Evolutionary conservation across 371 early-diverging fungal genomes (phyloP).

Genomic region (Blyttiomyces sp.): DNA sequence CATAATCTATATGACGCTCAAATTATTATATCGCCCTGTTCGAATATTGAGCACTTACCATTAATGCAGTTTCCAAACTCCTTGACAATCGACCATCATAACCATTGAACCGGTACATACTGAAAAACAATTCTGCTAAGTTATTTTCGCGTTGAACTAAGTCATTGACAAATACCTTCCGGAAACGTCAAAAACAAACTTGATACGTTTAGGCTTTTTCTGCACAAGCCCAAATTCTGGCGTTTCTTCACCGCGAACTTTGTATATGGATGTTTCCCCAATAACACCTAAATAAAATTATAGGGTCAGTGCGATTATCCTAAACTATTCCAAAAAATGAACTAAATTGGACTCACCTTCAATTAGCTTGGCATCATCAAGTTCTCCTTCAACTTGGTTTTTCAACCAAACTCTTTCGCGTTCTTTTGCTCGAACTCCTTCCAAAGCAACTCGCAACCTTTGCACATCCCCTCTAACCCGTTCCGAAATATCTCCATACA

Average conservation of each 20-base stretch:
- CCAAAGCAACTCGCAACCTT: slow-evolving; percentile 69
- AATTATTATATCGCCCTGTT: no score
- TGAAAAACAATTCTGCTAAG: no score
- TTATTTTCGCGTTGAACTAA: no score
- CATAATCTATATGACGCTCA: no score
- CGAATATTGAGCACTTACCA: no score
- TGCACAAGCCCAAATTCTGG: slow-evolving; percentile 60
- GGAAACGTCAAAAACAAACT: slow-evolving; percentile 72
- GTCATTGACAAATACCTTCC: no score
- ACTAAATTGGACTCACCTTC: slow-evolving; percentile 6
- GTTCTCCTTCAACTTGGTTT: slow-evolving; percentile 76
- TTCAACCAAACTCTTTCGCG: slow-evolving; percentile 82
- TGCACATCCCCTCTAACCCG: slow-evolving; percentile 56
- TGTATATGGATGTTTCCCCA: slow-evolving; percentile 77
- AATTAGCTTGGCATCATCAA: slow-evolving; percentile 74
- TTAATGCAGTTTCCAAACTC: slow-evolving; percentile 35
- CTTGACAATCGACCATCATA: slow-evolving; percentile 38
- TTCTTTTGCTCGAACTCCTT: slow-evolving; percentile 71
- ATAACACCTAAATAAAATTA: slow-evolving; percentile 79
- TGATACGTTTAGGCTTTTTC: slow-evolving; percentile 70
- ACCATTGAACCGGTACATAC: slow-evolving; percentile 46
- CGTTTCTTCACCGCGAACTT: slow-evolving; percentile 65
- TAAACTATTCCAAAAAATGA: background rate
- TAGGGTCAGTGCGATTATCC: slow-evolving; percentile 22
- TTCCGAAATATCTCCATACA: slow-evolving; percentile 17